These are phyloP conservation scores for Shiraia sp. DNA, from an alignment of 2,329 filamentous ascomycete genomes.

Conservation along the genomic window DNA sequence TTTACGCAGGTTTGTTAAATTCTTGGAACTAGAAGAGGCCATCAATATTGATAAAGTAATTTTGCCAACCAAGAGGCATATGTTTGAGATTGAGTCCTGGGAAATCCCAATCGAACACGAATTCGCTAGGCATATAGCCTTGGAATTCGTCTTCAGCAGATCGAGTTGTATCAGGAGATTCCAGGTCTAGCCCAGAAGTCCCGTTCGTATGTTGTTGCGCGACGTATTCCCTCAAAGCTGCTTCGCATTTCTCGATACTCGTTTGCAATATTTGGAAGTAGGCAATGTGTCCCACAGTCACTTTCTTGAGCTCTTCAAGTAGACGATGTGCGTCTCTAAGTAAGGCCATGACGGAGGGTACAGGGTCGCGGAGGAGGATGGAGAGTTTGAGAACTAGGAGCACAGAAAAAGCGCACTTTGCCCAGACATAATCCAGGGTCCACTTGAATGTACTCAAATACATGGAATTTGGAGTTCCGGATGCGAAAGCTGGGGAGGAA, in stretches of 20 bases:
- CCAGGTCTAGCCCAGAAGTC: slow-evolving; percentile 1
- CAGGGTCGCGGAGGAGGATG: slow-evolving; percentile 52
- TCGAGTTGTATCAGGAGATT: slow-evolving; percentile 6
- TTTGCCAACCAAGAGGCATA: slow-evolving; percentile 53
- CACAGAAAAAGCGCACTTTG: slow-evolving; percentile 62
- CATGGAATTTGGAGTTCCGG: slow-evolving; percentile 8
- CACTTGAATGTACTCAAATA: slow-evolving; percentile 59
- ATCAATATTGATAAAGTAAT: slow-evolving; percentile 52
- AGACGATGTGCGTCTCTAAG: slow-evolving; percentile 51
- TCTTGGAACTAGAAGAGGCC: slow-evolving; percentile 30
- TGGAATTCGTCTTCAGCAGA: slow-evolving; percentile 55
- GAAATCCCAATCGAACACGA: slow-evolving; percentile 63
- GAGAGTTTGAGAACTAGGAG: slow-evolving; percentile 58
- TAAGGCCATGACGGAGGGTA: slow-evolving; percentile 46
- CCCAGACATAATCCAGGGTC: slow-evolving; percentile 63
- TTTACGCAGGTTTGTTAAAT: too few species aligned
- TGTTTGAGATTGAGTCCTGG: slow-evolving; percentile 58
- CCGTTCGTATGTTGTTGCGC: slow-evolving; percentile 12
- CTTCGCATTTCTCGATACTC: slow-evolving; percentile 56
- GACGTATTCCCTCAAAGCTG: slow-evolving; percentile 47
- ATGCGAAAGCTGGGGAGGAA: slow-evolving; percentile 20
- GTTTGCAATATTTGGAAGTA: slow-evolving; percentile 55
- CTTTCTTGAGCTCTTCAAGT: slow-evolving; percentile 48
- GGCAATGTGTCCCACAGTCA: slow-evolving; percentile 49
- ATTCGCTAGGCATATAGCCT: slow-evolving; percentile 59